Evolutionary conservation across 371 early-diverging fungal species (phyloP).

Genomic region (Rhizopus delemar): DNA sequence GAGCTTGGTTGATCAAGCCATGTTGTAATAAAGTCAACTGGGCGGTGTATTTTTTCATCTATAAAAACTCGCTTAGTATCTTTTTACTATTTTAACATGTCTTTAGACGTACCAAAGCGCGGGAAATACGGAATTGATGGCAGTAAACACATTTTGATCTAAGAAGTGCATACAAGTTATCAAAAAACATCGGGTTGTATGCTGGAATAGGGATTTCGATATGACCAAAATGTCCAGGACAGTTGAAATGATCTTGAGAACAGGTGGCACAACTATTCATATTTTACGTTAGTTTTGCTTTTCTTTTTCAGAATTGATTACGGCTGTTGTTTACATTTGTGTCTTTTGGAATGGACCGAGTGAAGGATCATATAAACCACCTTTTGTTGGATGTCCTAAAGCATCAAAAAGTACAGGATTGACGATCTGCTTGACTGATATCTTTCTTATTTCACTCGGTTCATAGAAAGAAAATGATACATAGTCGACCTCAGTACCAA

Average conservation of each 20-base stretch:
- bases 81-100: neutral
- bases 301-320: neutral
- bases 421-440: constrained; percentile 93
- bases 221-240: constrained; percentile 99
- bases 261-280: constrained; percentile 85
- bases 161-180: constrained; percentile 82
- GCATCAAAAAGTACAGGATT: constrained; percentile 92
- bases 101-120: constrained; percentile 55
- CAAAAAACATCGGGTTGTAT: constrained; percentile 95
- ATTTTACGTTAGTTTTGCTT: neutral
- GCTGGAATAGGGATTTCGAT: constrained; percentile 97
- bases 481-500: constrained; percentile 65
- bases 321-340: constrained; percentile 58
- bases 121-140: constrained; percentile 79
- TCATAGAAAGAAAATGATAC: constrained; percentile 91
- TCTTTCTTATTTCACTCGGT: constrained; percentile 88
- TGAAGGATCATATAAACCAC: constrained; percentile 96
- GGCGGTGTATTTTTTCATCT: constrained; percentile 54
- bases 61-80: neutral
- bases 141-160: constrained; percentile 91
- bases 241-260: constrained; percentile 76
- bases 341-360: constrained; percentile 91
- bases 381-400: constrained; percentile 87
- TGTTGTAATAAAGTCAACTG: constrained; percentile 74
- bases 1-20: constrained; percentile 83